These are phyloP conservation scores for Erythrobasidium hasegawianum DNA, from an alignment of 1,284 basidiomycete species.

Conservation along the genomic window DNA sequence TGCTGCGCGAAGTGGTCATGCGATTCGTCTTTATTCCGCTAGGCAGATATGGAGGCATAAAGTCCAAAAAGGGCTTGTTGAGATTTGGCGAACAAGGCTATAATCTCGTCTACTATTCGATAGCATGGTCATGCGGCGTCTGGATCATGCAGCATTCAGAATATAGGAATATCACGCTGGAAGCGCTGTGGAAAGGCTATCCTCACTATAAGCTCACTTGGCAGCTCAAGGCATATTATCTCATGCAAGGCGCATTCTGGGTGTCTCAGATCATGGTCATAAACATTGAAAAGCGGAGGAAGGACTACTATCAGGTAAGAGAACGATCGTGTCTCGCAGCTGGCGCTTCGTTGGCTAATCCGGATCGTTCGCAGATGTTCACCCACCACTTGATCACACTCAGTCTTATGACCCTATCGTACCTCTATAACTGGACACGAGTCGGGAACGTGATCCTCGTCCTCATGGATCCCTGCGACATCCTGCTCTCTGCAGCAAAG, in stretches of 20 bases:
- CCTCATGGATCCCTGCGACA: slow-evolving; percentile 90
- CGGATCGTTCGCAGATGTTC: slow-evolving; percentile 92
- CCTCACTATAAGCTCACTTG: slow-evolving; percentile 74
- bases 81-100: slow-evolving; percentile 95
- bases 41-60: slow-evolving; percentile 59
- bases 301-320: slow-evolving; percentile 64
- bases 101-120: slow-evolving; percentile 73
- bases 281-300: slow-evolving; percentile 83
- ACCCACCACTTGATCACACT: slow-evolving; percentile 89
- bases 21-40: slow-evolving; percentile 71
- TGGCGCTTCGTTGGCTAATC: neutral
- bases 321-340: neutral
- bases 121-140: slow-evolving; percentile 68
- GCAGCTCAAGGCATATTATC: slow-evolving; percentile 84
- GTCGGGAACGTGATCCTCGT: slow-evolving; percentile 83
- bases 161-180: slow-evolving; percentile 62
- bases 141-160: slow-evolving; percentile 55
- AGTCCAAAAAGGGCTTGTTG: slow-evolving; percentile 54
- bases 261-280: slow-evolving; percentile 85
- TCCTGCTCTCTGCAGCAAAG: slow-evolving; percentile 78
- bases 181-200: slow-evolving; percentile 73
- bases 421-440: slow-evolving; percentile 77
- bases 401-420: slow-evolving; percentile 71
- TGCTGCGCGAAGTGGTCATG: slow-evolving; percentile 70
- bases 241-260: slow-evolving; percentile 88